A percentile compares a stretch with the other conserved stretches of the same genome.
phyloP scores from a whole-genome alignment of 176 grass and related monocot species.

The Carex kokanica region DNA sequence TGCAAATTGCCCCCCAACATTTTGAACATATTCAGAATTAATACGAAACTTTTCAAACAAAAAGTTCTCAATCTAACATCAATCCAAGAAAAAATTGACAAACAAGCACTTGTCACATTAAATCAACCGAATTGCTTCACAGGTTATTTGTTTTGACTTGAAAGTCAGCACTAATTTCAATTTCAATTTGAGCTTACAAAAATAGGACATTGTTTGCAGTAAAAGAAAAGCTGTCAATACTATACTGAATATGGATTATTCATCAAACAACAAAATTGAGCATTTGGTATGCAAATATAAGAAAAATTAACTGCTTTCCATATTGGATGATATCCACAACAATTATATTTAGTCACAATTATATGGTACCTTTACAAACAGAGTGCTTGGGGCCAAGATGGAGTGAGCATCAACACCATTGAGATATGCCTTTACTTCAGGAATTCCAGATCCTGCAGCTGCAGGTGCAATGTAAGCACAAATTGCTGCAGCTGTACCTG shows the following conservation, averaged over 20 bases:
- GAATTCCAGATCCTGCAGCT: slow-evolving; percentile 94
- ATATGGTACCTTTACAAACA: slow-evolving; percentile 80
- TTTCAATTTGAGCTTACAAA: background rate
- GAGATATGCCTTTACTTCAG: slow-evolving; percentile 99
- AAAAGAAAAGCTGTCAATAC: background rate
- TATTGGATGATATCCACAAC: background rate
- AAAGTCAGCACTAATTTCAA: background rate
- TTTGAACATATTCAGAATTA: background rate
- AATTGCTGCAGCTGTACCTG: slow-evolving; percentile 57
- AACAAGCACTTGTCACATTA: background rate
- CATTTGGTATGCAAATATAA: background rate
- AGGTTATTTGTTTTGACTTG: background rate
- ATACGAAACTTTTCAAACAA: background rate
- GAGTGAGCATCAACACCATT: slow-evolving; percentile 90
- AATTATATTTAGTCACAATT: background rate
- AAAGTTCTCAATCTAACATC: background rate
- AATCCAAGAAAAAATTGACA: background rate
- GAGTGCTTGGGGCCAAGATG: slow-evolving; percentile 90
- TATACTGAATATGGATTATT: background rate
- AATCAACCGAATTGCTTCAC: background rate
- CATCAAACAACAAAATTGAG: background rate
- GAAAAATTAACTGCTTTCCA: background rate
- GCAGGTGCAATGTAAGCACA: slow-evolving; percentile 94
- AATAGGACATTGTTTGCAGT: background rate
- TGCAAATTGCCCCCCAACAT: background rate